Evolutionary conservation across 106 monocot species (phyloP).

Genomic region (Apostasia ramifera): DNA sequence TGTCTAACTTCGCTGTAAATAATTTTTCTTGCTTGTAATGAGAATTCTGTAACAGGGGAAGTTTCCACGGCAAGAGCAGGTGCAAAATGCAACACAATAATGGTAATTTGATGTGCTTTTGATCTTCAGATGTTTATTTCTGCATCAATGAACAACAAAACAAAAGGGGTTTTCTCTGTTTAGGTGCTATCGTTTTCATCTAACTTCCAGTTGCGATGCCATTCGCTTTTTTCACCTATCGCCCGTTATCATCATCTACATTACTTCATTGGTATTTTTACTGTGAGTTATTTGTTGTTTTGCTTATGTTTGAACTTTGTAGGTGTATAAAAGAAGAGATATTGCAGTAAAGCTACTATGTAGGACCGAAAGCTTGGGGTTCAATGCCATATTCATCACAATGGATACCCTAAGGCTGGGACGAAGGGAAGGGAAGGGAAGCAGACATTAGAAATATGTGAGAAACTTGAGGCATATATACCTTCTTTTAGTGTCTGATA

Average conservation of each 20-base stretch:
- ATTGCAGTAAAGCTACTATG: conserved; percentile 37
- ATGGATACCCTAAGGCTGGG: conserved; percentile 71
- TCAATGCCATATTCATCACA: conserved; percentile 68
- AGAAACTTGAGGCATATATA: too few species aligned
- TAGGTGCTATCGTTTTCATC: conserved; percentile 68
- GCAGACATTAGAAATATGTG: conserved; percentile 74
- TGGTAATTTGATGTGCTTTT: conserved; percentile 23
- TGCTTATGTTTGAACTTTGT: not conserved
- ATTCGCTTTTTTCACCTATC: conserved; percentile 72
- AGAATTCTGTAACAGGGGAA: conserved; percentile 31
- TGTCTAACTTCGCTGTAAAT: too few species aligned
- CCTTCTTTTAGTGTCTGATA: too few species aligned
- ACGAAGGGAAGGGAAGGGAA: conserved; percentile 25
- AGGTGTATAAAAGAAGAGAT: conserved; percentile 66
- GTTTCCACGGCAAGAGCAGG: conserved; percentile 69
- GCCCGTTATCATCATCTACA: not conserved
- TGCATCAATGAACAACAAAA: not conserved
- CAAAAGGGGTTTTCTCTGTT: conserved; percentile 3
- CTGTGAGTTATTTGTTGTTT: not conserved
- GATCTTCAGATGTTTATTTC: not conserved
- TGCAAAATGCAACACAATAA: conserved; percentile 67
- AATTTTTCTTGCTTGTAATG: too few species aligned
- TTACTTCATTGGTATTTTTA: not conserved
- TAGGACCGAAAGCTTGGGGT: conserved; percentile 58
- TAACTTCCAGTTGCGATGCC: conserved; percentile 51